Base-by-base conservation (phyloP, 352 stramenopile species). In the Phytophthora cryptogea region DNA sequence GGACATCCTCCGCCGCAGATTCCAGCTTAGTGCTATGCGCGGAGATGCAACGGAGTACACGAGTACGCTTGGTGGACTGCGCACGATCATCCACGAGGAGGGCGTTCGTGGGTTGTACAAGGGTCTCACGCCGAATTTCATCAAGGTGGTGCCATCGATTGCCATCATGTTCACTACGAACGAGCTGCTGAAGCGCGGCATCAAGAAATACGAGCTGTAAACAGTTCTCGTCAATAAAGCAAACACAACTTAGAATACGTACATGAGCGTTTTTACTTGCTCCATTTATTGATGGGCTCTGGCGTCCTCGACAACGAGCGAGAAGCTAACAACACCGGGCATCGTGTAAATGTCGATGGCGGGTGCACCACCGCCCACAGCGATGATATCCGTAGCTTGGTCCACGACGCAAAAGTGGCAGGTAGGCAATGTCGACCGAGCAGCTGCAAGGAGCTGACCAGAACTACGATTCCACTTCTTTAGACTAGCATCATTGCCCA, bases 161-260 rank as follows among this genome's bases (percentile, higher is more conserved):
- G 85, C 85, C 39, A 89, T 92, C 66, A 89, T 89, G 77, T 90
- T 92, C 60, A 89, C 83, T 37, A 84, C 79, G 33, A 92, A 90
- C 56, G 79, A 92, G 59, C 46, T 87, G 55, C 78, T 92, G 43
- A 78, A 90, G 57, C 78, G 80, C 20, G 37, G 17, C 6, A 37
- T 74, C 48, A 67, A 70, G 16, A 64, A 68, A 44, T 72, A 61
- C 45, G 52, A 71, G 9, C 17, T 56, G 57, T 64, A 45, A 61
- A 31, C 43, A 49, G 42, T 14, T 23, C 30, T 47, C 23, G 50
- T 63, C 37, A 59, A 64, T 68, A 69, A 42, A 69, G 33, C 40
- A 54, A 50, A 51, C 7, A 39, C 17, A 47, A 33, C 36, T 44
- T 58, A 68, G 39, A 63, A 68, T 59, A 68, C 45, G 30, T 66